Percentiles rank a stretch among this genome's conserved stretches.
These are phyloP conservation scores for Phalaenopsis aphrodite DNA, from an alignment of 106 monocot genomes.

Conservation along the genomic window DNA sequence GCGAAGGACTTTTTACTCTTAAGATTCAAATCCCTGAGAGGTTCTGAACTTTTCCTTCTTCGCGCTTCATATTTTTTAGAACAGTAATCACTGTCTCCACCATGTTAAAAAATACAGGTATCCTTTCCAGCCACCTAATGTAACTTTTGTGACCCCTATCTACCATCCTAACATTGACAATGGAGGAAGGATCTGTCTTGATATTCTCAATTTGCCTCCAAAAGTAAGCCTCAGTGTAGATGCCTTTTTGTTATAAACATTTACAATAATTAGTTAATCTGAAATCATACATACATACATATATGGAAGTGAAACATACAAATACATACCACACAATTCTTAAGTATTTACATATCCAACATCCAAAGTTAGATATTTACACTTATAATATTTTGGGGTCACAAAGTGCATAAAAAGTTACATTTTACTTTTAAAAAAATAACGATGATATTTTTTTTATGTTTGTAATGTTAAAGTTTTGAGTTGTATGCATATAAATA, in stretches of 20 bases:
- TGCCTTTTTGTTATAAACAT: not conserved
- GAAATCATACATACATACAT: not conserved
- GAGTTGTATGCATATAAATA: no score
- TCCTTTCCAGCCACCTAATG: slow-evolving; percentile 89
- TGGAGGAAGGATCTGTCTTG: slow-evolving; percentile 92
- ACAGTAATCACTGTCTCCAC: not conserved
- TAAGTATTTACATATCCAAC: no score
- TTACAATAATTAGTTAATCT: not conserved
- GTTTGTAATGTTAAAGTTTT: no score
- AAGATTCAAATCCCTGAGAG: slow-evolving; percentile 92
- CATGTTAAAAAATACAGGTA: slow-evolving; percentile 44
- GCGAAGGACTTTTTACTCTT: slow-evolving; percentile 54
- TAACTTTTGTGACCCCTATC: slow-evolving; percentile 83
- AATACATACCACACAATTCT: no score
- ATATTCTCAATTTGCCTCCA: slow-evolving; percentile 97
- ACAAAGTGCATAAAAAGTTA: no score
- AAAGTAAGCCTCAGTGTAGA: slow-evolving; percentile 38
- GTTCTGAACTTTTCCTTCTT: slow-evolving; percentile 13
- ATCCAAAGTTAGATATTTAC: no score
- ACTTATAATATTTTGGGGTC: no score
- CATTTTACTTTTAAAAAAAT: no score
- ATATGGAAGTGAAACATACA: no score
- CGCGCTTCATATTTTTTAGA: not conserved
- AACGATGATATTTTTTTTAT: no score
- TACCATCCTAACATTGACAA: slow-evolving; percentile 98